phyloP scores from a whole-genome alignment of 257 asterid species.

The Solanum chiquidenum region DNA sequence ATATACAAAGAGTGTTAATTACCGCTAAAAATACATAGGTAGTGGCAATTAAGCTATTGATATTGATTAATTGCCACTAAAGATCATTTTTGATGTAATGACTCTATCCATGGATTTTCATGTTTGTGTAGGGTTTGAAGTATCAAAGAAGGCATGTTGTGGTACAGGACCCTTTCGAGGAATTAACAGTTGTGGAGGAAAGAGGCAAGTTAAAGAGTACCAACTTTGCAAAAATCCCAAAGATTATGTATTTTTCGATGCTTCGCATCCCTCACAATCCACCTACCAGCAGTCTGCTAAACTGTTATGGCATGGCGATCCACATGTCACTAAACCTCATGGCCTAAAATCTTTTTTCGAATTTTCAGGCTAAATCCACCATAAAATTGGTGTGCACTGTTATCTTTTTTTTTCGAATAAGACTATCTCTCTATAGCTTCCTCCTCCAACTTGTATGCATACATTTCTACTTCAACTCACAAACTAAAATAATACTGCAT shows the following conservation, averaged over 20 bases:
- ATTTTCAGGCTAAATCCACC: background rate
- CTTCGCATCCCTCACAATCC: constrained; percentile 27
- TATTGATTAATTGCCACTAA: too few relatives aligned
- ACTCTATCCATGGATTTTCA: background rate
- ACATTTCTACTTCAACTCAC: background rate
- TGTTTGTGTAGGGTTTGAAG: constrained; percentile 24
- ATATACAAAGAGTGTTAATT: too few relatives aligned
- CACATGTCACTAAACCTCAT: background rate
- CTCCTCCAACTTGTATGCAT: background rate
- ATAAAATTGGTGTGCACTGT: background rate
- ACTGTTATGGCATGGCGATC: constrained; percentile 27
- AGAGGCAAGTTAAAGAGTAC: constrained; percentile 23
- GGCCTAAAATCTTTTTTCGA: constrained; percentile 18
- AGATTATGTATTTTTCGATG: constrained; percentile 33
- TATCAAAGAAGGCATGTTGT: constrained; percentile 39
- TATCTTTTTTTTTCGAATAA: background rate
- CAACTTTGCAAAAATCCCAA: constrained; percentile 31
- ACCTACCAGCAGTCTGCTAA: constrained; percentile 25
- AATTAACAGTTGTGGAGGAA: constrained; percentile 40
- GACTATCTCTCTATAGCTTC: background rate
- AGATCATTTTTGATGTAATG: too few relatives aligned
- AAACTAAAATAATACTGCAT: background rate
- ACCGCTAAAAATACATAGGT: too few relatives aligned
- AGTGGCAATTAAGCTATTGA: too few relatives aligned
- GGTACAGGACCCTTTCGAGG: constrained; percentile 43